Evolutionary conservation across 2,329 filamentous ascomycete species (phyloP).

Genomic region (Xylariaceae sp.): DNA sequence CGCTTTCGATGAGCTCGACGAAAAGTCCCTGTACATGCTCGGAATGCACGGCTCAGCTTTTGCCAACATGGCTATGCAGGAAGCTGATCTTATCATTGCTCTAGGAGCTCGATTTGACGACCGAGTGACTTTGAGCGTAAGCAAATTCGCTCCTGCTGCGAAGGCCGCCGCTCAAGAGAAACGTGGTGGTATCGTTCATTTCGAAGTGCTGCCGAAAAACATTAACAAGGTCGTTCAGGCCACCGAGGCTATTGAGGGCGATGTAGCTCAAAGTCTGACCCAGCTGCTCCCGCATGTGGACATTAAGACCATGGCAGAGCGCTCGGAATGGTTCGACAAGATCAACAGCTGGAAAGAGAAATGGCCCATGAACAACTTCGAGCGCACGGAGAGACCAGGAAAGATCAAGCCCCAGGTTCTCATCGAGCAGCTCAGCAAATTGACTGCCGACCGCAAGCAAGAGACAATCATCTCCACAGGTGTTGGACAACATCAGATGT

Average conservation of each 20-base stretch:
- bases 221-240: constrained; percentile 99
- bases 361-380: constrained; percentile 81
- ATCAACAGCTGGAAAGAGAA: constrained; percentile 88
- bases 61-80: constrained; percentile 97
- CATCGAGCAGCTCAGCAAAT: constrained; percentile 82
- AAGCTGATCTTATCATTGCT: constrained; percentile 92
- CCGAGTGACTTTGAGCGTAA: constrained; percentile 77
- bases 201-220: constrained; percentile 99
- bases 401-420: constrained; percentile 93
- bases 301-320: constrained; percentile 51
- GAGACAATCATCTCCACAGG: constrained; percentile 87
- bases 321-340: constrained; percentile 82
- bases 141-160: constrained; percentile 85
- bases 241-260: constrained; percentile 91
- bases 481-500: constrained; percentile 99
- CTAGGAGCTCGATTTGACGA: constrained; percentile 89
- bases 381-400: constrained; percentile 80
- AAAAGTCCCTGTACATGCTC: constrained; percentile 95
- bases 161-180: constrained; percentile 79
- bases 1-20: constrained; percentile 86
- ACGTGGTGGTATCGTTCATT: constrained; percentile 92
- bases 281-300: constrained; percentile 71
- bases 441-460: constrained; percentile 79
- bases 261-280: constrained; percentile 67
- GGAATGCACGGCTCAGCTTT: constrained; percentile 98